Base-by-base conservation (phyloP, 225 moss, liverwort and hornwort species). In the Lunularia cruciata region DNA sequence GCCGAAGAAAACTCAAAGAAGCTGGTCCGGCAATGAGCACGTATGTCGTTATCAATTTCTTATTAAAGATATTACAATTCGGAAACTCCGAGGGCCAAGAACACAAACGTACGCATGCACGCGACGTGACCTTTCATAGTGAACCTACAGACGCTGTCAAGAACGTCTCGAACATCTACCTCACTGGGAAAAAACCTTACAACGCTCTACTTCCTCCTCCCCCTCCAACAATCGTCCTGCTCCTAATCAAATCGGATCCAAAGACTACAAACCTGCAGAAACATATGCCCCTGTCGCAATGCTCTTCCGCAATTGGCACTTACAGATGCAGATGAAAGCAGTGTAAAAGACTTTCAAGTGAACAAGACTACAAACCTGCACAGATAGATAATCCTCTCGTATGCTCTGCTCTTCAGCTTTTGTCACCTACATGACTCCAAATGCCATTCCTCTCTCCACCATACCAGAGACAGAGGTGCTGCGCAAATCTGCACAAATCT, bases 361-460 rank as follows among this genome's bases (percentile, higher is more conserved):
- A n/a, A n/a, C n/a, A 46, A 45, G 18, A 32, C 65, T 14, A 65
- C 65, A 28, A 65, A 65, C 65, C 65, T 65, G 65, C 47, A 65
- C 25, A 65, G 19, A 60, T 20, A 39, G 39, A 40, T 39, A 25
- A 13, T 40, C 23, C 61, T 61, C 10, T 40, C 40, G 61, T 18
- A 12, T 5, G 61, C 10, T 3, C 9, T 40, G 61, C 11, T 61
- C 25, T 60, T 5, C 37, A 36, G 60, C 36, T 37, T 61, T 39
- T 20, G 20, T 38, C 38, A 57, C 31, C 32, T 31, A 31, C 31
- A 57, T 39, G 34, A 38, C 60, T 60, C 60, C n/a, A n/a, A 7
- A 7, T 43, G 43, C 43, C 15, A 7, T 43, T 7, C 64, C 31
- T 63, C 46, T 20, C 52, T 52, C 52, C 52, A 15, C 52, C 30